Evolutionary conservation across 176 grass and related monocot genomes (phyloP), one percentile per base, ranked within the genome.

Genomic region (Calamus simplicifolius): DNA sequence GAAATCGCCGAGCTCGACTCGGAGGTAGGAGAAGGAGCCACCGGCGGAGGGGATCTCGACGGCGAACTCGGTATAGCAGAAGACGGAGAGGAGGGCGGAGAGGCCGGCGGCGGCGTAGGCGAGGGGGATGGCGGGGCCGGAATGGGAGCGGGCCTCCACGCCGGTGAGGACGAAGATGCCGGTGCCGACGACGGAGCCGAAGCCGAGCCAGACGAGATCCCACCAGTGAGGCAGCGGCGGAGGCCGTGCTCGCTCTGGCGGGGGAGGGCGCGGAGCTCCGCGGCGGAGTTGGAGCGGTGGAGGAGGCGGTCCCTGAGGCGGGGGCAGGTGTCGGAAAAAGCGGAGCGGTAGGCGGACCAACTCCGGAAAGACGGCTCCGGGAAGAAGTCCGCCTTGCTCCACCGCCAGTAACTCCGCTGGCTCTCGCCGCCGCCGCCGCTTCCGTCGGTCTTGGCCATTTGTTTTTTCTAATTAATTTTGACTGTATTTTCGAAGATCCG

Each of bases 141-240:
- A 87, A 69, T 97, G 52, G 59, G 88, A 68, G 74, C 71, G 93
- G 19, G 93, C 78, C 62, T 97, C 87, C 29, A 85, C 72, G 3
- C 84, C 93, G 1, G 92, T 97, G 28, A 97, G 70, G 53, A 97
- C 87, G 65, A 97, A 97, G 87, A 97, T 97, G 0, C 93, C 93
- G 0, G 87, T 75, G 49, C 93, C 93, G 55, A 97, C 85, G 57
- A 85, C 84, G 10, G 84, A 91, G 4, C 93, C 93, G 72, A 97
- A 97, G 1, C 93, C 87, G 62, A 97, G 85, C 93, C 93, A 97
- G 4, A 81, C 88, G 1, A 97, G 92, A 69, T 97, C 93, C 93
- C 93, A 97, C 93, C 93, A 97, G 76, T 88, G 23, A 97, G 77
- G 78, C 87, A 91, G 25, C 93, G 80, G 13, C 78, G 80, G 87